Evolutionary conservation across 2,329 filamentous ascomycete species (phyloP), one percentile per base, ranked within the genome.

Genomic region (Paramyrothecium sp.): DNA sequence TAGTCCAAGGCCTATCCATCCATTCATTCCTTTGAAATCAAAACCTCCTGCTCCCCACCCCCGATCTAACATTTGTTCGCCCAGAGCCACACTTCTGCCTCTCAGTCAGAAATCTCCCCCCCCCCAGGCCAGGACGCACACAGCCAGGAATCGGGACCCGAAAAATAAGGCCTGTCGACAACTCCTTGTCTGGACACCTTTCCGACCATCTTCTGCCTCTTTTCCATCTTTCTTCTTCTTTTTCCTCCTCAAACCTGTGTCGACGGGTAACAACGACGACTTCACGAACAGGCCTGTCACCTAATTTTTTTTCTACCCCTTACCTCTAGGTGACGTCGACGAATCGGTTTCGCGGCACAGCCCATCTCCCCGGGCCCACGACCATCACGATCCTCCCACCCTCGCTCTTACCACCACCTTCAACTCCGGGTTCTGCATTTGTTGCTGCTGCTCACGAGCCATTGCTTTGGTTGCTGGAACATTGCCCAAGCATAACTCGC

Each of bases 381-480:
- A 50, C 47, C 26, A 50, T 53, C 38, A n/a, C 33, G 17, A 30
- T 20, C 10, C 19, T 41, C 30, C 38, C n/a, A 26, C 20, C 26
- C 33, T 8, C n/a, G 33, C 47, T 49, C 19, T 7, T 49, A 30
- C 54, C 30, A 38, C 54, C 60, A 61, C 60, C 65, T 63, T 58
- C 52, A 46, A 54, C 56, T 55, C 52, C 22, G 51, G 21, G 54
- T 38, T 21, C 46, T 59, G 22, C 55, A 51, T 60, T 50, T 30
- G 17, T 21, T 55, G 56, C 61, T 58, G 56, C 55, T 61, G 59
- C 61, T 50, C 63, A 46, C 61, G 62, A 63, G 60, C 58, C 54
- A 41, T 51, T 62, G 63, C 63, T 70, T 62, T 66, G 69, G 51
- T 73, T 74, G 72, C 72, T 74, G 72, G 70, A 74, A 74, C 72